Evolutionary conservation across 805 yeast species (phyloP), one percentile per base, ranked within the genome.

Genomic region (Pichia occidentalis): DNA sequence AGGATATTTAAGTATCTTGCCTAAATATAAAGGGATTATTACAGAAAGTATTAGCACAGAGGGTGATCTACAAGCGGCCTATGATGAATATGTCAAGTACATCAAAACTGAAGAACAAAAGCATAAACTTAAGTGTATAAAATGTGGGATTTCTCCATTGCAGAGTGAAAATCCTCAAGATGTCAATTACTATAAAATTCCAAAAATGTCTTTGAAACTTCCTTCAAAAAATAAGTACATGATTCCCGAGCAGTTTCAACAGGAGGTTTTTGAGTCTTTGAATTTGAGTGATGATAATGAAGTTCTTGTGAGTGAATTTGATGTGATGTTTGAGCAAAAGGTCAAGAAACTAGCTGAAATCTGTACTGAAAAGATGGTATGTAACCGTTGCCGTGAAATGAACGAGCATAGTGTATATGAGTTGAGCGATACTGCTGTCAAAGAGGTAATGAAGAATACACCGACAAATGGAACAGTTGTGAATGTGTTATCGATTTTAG

Each of bases 401-500:
- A 36, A 32, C 22, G 16, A 27, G 12, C 36, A 43, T 31, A 41
- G 42, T n/a, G 24, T 25, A 33, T 22, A n/a, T 18, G 28, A 34
- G 30, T 29, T 34, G 11, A 7, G 23, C 4, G 24, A 26, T 17
- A 7, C 14, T 12, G 47, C 63, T 2, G 48, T 57, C 3, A 49
- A 54, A 1, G 56, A 59, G 4, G 56, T 69, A 2, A 36, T 64
- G 39, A 46, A 48, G 5, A 40, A 45, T 3, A 61, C 73, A 17
- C 85, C 78, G 3, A 50, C 48, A 4, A 48, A 57, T 23, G 69
- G 74, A 4, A 66, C 67, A 7, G 47, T 81, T 1, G 68, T 80
- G 3, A 78, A 81, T 51, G 75, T 83, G 1, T 63, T 80, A 8
- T 78, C 82, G 24, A 76, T 82, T 1, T 56, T 70, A 11, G 95